phyloP scores from a whole-genome alignment of 371 early-diverging fungal genomes.

The Mucor piriformis region DNA sequence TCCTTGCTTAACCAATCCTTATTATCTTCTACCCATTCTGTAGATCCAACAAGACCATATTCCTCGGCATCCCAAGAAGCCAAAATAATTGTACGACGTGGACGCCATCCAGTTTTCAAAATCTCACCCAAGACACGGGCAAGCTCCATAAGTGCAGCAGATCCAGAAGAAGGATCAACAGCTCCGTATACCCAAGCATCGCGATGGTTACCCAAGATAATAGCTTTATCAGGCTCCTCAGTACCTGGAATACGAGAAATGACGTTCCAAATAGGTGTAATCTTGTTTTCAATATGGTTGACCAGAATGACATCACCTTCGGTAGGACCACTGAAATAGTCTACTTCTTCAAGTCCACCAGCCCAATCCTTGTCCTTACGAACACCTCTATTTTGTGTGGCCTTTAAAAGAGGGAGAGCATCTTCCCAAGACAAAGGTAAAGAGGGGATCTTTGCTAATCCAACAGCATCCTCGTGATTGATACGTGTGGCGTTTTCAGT shows the following conservation, averaged over 20 bases:
- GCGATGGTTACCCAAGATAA: conserved; percentile 61
- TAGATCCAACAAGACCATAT: conserved; percentile 68
- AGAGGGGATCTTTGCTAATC: conserved; percentile 65
- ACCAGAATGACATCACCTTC: conserved; percentile 56
- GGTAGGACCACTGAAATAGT: conserved; percentile 64
- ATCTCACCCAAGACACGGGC: conserved; percentile 60
- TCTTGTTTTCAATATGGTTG: conserved; percentile 58
- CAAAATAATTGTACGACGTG: conserved; percentile 64
- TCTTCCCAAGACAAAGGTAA: conserved; percentile 71
- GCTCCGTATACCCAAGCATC: conserved; percentile 79
- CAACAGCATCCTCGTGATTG: conserved; percentile 46
- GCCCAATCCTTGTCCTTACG: conserved; percentile 45
- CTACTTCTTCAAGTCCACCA: conserved; percentile 53
- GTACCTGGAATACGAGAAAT: conserved; percentile 65
- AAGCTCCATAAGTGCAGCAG: conserved; percentile 62
- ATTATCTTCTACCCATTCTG: conserved; percentile 76
- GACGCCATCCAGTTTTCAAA: conserved; percentile 64
- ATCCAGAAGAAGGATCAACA: conserved; percentile 69
- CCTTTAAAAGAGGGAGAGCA: conserved; percentile 61
- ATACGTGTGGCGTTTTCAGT: conserved; percentile 60
- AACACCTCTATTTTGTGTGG: conserved; percentile 54
- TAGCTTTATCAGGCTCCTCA: conserved; percentile 57
- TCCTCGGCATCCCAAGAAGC: conserved; percentile 78
- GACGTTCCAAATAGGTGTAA: conserved; percentile 72
- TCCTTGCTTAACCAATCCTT: conserved; percentile 56